Evolutionary conservation across 202 grass and related monocot species (phyloP), one percentile per base, ranked within the genome.

Genomic region (Carex sylvatica): DNA sequence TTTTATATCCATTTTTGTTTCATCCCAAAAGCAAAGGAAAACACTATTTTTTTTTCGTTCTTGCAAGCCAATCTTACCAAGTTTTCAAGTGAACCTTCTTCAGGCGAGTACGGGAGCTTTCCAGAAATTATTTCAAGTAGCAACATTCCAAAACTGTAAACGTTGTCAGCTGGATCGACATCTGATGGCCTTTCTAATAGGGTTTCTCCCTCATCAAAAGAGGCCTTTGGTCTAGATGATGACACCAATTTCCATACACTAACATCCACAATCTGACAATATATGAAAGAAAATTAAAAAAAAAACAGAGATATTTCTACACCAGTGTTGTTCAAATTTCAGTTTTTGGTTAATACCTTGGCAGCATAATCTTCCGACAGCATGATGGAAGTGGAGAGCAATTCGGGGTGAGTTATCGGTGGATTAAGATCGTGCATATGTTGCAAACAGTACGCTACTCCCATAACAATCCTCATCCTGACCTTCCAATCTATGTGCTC

Each of bases 391-490:
- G 83, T 89, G 59, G 97, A 99, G 73, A 86, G 88, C 61, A 96
- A 51, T 52, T 89, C 68, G 12, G 97, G 93, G 23, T 88, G 89
- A 55, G 93, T 35, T 74, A 96, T 65, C 26, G 89, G 88, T 75
- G 97, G 93, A 63, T 87, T 92, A 18, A 99, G 88, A 74, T 88
- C 89, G 86, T 99, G 93, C 91, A 94, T 96, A 68, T 96, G 91
- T 70, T 96, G 97, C 28, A 92, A 87, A 68, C 93, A 96, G 83
- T 94, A 96, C 46, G 91, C 91, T 61, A 90, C 83, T 83, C 97
- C 97, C 89, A 99, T 99, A 65, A 93, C 83, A 58, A 96, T 64
- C 87, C 93, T 99, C 97, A 96, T 89, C 74, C 97, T 96, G 83
- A 84, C 89, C 87, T 69, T 89, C 97, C 93, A 99, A 92, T 99